Evolutionary conservation across 331 rosid genomes (phyloP).

Genomic region (Malus hybrid): DNA sequence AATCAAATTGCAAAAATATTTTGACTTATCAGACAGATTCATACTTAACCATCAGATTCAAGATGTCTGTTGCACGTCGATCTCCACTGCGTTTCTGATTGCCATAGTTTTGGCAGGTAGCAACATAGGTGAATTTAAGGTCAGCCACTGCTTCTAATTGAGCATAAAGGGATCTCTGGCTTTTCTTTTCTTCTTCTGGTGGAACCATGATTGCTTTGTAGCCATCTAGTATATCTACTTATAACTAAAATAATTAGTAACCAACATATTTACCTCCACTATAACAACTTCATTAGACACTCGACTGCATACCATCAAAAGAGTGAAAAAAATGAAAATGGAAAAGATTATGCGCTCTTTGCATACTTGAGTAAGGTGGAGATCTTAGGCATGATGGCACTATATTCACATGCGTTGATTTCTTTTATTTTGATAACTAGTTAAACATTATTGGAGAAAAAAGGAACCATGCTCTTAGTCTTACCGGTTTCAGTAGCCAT

Average conservation of each 20-base stretch:
- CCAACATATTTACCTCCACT: conserved; percentile 8
- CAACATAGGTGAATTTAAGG: conserved; percentile 91
- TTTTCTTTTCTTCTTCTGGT: conserved; percentile 70
- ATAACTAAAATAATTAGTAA: conserved; percentile 9
- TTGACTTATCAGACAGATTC: conserved; percentile 21
- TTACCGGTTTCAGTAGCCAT: conserved; percentile 84
- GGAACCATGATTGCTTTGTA: conserved; percentile 80
- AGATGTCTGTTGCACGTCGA: conserved; percentile 93
- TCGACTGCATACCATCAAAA: neutral
- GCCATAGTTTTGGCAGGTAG: conserved; percentile 96
- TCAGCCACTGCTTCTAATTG: conserved; percentile 88
- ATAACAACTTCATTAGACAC: neutral
- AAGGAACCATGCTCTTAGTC: conserved; percentile 12
- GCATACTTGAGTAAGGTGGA: neutral
- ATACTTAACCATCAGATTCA: conserved; percentile 96
- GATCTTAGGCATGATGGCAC: conserved; percentile 2
- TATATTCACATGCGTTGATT: neutral
- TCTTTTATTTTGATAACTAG: neutral
- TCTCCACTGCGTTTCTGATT: conserved; percentile 94
- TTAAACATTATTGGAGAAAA: neutral
- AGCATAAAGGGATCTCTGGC: conserved; percentile 83
- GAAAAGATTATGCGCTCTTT: conserved; percentile 25
- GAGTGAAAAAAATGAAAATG: neutral
- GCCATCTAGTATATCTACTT: conserved; percentile 83
- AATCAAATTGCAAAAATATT: conserved; percentile 13